Evolutionary conservation across 768 basidiomycete genomes (phyloP), one percentile per base, ranked within the genome.

Genomic region (Amanita pallidorosea): DNA sequence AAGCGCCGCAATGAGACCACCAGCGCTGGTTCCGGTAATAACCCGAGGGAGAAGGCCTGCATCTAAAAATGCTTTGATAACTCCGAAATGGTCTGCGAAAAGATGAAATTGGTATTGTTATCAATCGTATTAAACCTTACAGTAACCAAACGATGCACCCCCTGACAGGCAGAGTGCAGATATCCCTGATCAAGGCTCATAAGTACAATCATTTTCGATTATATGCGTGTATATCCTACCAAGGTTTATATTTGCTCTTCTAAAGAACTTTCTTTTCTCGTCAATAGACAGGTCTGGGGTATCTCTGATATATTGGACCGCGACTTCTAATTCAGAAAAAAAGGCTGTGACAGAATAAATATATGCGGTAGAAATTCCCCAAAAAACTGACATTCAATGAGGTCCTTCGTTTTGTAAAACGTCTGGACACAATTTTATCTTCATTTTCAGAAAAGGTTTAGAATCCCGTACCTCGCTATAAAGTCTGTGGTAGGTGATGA

Each of bases 131-230:
- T 29, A 23, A 37, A n/a, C 58, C 80, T 61, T 65, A 85, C 91
- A 97, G 63, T 95, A 96, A 7, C 92, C 93, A 61, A 97, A 95
- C 1, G 85, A 83, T 7, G 89, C 96, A 5, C 96, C 95, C 13
- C 96, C 96, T n/a, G 88, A 92, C 9, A 99, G 75, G 65, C 95
- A 98, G 4, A 99, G 69, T 0, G 96, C 95, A 36, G 88, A 86
- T 3, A 87, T 81, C 20, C 75, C 75, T 74, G 44, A 29, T 41
- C 13, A 20, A 40, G 38, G 47, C n/a, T 13, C 11, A 18, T 34
- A 52, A 49, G 48, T 44, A 13, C 31, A 4, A 31, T 36, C 8
- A 43, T 41, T 6, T 34, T 41, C 22, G 2, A 18, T 4, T 35
- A 34, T 8, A 34, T 38, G 41, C 2, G n/a, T 47, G 12, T 25